A percentile compares a stretch with the other conserved stretches of the same genome.
phyloP scores from a whole-genome alignment of 257 asterid species.

The Nicotiana tomentosiformis region DNA sequence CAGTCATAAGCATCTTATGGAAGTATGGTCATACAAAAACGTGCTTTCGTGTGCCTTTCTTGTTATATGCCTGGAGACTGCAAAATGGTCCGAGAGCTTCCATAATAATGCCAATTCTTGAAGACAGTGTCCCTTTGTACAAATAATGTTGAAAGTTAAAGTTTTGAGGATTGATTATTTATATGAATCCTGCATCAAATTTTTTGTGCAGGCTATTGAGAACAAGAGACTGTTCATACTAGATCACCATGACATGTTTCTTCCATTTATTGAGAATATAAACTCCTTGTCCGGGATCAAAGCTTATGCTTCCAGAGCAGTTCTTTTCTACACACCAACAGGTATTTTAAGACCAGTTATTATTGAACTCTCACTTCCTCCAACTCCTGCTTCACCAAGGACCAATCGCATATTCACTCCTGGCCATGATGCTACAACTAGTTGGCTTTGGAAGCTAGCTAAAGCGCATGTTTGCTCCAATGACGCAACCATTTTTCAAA shows the following conservation, averaged over 20 bases:
- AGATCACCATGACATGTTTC: slow-evolving; percentile 69
- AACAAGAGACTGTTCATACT: slow-evolving; percentile 60
- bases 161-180: background rate
- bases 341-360: slow-evolving; percentile 55
- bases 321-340: slow-evolving; percentile 39
- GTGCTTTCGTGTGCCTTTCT: too few species aligned
- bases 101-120: background rate
- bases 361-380: slow-evolving; percentile 72
- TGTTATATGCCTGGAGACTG: too few species aligned
- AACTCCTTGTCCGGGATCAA: slow-evolving; percentile 74
- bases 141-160: background rate
- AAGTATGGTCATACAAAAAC: too few species aligned
- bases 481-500: slow-evolving; percentile 81
- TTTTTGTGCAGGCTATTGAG: slow-evolving; percentile 44
- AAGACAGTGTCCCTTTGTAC: background rate
- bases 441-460: slow-evolving; percentile 78
- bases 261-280: slow-evolving; percentile 76
- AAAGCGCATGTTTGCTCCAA: slow-evolving; percentile 84
- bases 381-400: slow-evolving; percentile 42
- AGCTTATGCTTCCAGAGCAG: slow-evolving; percentile 85
- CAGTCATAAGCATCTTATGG: too few species aligned
- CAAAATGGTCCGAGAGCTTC: too few species aligned
- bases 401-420: slow-evolving; percentile 56
- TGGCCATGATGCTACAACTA: slow-evolving; percentile 60
- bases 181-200: background rate